Evolutionary conservation across 257 asterid genomes (phyloP).

Genomic region (Solanum paucissectum): DNA sequence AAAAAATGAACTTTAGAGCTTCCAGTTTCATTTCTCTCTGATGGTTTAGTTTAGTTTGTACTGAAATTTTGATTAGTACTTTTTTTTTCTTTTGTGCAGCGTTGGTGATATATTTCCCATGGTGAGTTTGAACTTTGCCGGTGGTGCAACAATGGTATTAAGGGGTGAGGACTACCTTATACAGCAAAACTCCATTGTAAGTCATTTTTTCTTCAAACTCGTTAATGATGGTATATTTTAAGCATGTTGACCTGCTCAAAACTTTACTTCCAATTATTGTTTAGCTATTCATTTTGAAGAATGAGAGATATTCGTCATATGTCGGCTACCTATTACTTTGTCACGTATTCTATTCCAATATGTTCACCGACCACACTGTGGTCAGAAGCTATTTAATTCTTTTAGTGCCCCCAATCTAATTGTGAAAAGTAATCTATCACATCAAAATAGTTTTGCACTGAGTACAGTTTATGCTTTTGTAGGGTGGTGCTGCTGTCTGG

Average conservation of each 20-base stretch:
- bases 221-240: neutral
- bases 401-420: neutral
- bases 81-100: conserved; percentile 24
- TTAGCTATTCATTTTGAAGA: neutral
- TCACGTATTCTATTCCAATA: neutral
- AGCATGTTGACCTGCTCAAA: neutral
- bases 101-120: conserved; percentile 62
- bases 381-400: neutral
- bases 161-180: conserved; percentile 86
- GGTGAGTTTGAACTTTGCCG: conserved; percentile 73
- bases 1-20: neutral
- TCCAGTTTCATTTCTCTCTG: neutral
- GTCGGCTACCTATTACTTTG: neutral
- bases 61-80: neutral
- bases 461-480: neutral
- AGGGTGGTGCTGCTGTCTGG: conserved; percentile 94
- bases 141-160: conserved; percentile 79
- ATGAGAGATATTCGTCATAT: neutral
- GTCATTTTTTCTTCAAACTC: conserved; percentile 13
- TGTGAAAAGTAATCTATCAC: neutral
- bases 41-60: neutral
- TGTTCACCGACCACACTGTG: neutral
- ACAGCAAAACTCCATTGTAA: conserved; percentile 82
- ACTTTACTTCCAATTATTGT: neutral
- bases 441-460: neutral